Base-by-base conservation (phyloP, 2,329 filamentous ascomycete species). In the Sclerotinia subarctica region DNA sequence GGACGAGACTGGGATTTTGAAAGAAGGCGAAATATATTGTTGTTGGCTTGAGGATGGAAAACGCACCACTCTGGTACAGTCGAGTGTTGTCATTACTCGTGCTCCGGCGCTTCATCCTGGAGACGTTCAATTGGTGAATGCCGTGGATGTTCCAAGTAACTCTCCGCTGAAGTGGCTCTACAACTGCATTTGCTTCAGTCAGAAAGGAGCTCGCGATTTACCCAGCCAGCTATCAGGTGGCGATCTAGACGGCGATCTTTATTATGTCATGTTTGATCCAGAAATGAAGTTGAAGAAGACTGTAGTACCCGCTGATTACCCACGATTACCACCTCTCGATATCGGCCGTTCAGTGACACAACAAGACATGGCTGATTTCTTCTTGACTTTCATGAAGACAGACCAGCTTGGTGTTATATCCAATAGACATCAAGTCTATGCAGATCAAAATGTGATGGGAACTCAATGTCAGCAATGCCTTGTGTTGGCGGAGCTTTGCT, bases 161-260 rank as follows among this genome's bases (percentile, higher is more conserved):
- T 91, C 90, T 21, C 86, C 90, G 0, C 81, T 96, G 1, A 79
- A 79, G 1, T 75, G 81, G 0, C 81, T 94, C 1, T 80, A 82
- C 2, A 96, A 96, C 74, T 94, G 92, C 69, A 83, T 96, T 21
- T 86, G 91, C 1, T 96, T 96, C 75, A 93, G 89, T 69, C 86
- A 88, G 68, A 82, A 85, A 53, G 93, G 93, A 0, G 35, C 73
- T 0, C 86, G 93, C 21, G 93, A 96, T 74, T 80, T 96, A 0
- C 92, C 92, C 0, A 94, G 91, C 70, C 85, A 90, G 77, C 81
- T 96, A 0, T 90, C 90, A 65, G 93, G 93, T 1, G 93, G 93
- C 0, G 93, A 96, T 76, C 83, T 96, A 0, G 92, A 95, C 71
- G 93, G 93, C 0, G 93, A 97, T 76, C 79, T 92, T 0, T 96